These are phyloP conservation scores for Pugionium dolabratum DNA, from an alignment of 345 rosid species.

Conservation along the genomic window DNA sequence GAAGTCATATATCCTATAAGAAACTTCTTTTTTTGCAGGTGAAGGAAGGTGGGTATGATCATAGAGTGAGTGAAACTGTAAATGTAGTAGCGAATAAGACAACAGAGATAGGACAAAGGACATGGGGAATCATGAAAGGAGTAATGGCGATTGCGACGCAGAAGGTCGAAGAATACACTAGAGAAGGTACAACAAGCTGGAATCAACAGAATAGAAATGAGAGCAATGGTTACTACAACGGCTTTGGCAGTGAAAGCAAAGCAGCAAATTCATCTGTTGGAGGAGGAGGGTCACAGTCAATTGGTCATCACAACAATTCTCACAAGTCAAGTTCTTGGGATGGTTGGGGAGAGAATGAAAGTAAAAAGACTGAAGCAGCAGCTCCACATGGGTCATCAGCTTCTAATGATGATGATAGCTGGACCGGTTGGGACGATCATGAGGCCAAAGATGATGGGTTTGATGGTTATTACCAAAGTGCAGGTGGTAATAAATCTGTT, in stretches of 20 bases:
- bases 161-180: conserved; percentile 78
- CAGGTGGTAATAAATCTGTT: conserved; percentile 52
- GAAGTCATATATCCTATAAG: neutral
- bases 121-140: conserved; percentile 96
- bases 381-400: conserved; percentile 35
- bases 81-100: conserved; percentile 79
- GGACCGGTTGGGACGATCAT: conserved; percentile 93
- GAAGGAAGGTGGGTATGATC: conserved; percentile 84
- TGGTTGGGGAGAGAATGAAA: conserved; percentile 70
- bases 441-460: conserved; percentile 78
- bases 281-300: conserved; percentile 55
- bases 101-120: conserved; percentile 79
- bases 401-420: conserved; percentile 54
- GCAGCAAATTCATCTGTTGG: conserved; percentile 55
- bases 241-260: conserved; percentile 37
- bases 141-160: conserved; percentile 85
- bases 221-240: conserved; percentile 61
- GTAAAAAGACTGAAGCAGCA: conserved; percentile 49
- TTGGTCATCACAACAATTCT: conserved; percentile 48
- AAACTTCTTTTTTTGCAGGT: conserved; percentile 50
- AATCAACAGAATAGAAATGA: conserved; percentile 54
- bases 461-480: conserved; percentile 51
- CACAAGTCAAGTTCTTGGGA: conserved; percentile 72
- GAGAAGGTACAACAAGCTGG: conserved; percentile 53
- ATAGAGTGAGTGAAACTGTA: conserved; percentile 84